Percentiles rank a stretch among this genome's conserved stretches.
These are phyloP conservation scores for Amaranthus tricolor DNA, from an alignment of 179 eudicot species.

Conservation along the genomic window DNA sequence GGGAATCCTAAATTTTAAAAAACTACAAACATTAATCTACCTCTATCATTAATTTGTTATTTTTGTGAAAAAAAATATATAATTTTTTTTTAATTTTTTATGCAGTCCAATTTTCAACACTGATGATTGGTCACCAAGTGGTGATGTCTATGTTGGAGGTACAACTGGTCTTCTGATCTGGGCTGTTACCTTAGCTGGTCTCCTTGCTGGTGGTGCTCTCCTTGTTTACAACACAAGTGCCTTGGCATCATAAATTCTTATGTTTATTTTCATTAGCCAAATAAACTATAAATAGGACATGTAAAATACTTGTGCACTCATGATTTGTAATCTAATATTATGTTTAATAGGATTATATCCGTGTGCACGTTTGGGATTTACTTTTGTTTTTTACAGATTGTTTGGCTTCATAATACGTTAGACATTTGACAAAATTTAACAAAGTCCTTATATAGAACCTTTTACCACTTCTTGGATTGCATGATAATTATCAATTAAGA, in stretches of 20 bases:
- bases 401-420: no score
- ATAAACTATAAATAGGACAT: neutral
- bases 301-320: slow-evolving; percentile 7
- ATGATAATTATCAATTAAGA: no score
- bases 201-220: slow-evolving; percentile 93
- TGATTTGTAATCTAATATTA: neutral
- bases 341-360: no score
- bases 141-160: slow-evolving; percentile 73
- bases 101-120: slow-evolving; percentile 82
- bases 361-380: no score
- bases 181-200: slow-evolving; percentile 75
- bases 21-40: no score
- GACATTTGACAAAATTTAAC: no score
- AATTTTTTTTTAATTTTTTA: neutral
- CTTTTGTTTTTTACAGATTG: no score
- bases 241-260: slow-evolving; percentile 46
- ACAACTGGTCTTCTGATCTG: slow-evolving; percentile 81
- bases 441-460: no score
- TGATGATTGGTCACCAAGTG: slow-evolving; percentile 79
- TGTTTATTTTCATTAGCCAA: neutral
- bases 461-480: no score
- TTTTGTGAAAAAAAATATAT: no score
- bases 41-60: no score
- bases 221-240: slow-evolving; percentile 99
- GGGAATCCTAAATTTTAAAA: no score